Evolutionary conservation across 2,329 filamentous ascomycete species (phyloP).

Genomic region (Aspergillus sp.): DNA sequence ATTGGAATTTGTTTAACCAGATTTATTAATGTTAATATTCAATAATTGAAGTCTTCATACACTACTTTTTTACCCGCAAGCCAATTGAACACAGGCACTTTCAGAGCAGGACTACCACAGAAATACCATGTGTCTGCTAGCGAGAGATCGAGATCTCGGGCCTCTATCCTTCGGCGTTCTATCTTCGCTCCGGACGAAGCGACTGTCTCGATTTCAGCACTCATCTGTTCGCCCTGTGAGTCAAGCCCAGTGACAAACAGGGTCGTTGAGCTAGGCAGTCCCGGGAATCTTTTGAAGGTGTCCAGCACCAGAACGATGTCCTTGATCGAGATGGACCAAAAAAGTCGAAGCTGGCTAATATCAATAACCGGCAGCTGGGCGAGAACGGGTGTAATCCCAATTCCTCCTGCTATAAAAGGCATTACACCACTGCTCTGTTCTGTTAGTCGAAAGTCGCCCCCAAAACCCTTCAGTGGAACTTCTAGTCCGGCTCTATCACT

Average conservation of each 20-base stretch:
- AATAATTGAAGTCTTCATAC: slow-evolving; percentile 63
- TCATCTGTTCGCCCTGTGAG: slow-evolving; percentile 27
- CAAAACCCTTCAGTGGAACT: slow-evolving; percentile 70
- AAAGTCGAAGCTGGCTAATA: slow-evolving; percentile 51
- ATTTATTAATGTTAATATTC: not conserved
- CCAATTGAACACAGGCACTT: slow-evolving; percentile 54
- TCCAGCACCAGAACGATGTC: slow-evolving; percentile 66
- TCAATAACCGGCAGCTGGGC: slow-evolving; percentile 61
- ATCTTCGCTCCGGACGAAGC: slow-evolving; percentile 32
- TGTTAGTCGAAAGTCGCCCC: slow-evolving; percentile 59
- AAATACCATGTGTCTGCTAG: slow-evolving; percentile 56
- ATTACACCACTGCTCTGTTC: slow-evolving; percentile 34
- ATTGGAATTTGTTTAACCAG: not conserved
- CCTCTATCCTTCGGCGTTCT: slow-evolving; percentile 47
- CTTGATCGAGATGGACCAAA: slow-evolving; percentile 66
- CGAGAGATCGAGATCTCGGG: slow-evolving; percentile 46
- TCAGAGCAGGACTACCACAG: slow-evolving; percentile 55
- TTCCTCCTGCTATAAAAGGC: slow-evolving; percentile 72
- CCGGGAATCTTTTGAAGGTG: slow-evolving; percentile 53
- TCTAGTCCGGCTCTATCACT: slow-evolving; percentile 57
- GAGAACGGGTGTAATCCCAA: slow-evolving; percentile 81
- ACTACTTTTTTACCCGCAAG: slow-evolving; percentile 54
- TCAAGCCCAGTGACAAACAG: slow-evolving; percentile 64
- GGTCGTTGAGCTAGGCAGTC: slow-evolving; percentile 53
- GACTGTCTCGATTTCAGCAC: slow-evolving; percentile 46